Evolutionary conservation across 1,284 basidiomycete species (phyloP).

Genomic region (Microbotryum saponariae): DNA sequence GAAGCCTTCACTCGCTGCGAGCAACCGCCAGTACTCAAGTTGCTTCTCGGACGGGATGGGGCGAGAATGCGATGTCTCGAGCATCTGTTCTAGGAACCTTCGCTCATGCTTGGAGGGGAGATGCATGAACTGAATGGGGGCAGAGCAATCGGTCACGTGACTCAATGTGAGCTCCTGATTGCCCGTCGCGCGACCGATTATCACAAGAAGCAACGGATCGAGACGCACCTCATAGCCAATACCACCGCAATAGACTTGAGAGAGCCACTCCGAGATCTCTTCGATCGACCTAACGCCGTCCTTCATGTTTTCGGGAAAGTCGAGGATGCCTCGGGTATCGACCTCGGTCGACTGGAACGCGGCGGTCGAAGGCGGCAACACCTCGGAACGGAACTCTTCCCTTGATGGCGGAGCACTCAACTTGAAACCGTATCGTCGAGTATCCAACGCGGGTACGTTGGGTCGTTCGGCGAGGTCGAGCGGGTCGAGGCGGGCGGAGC

Average conservation of each 20-base stretch:
- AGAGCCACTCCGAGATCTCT: constrained; percentile 62
- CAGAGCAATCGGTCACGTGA: background rate
- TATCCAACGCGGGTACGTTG: constrained; percentile 70
- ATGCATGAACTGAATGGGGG: constrained; percentile 62
- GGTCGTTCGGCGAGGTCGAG: constrained; percentile 76
- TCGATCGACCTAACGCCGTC: constrained; percentile 60
- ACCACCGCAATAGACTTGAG: constrained; percentile 64
- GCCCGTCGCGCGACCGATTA: no score
- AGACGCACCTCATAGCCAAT: constrained; percentile 58
- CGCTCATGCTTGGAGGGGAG: constrained; percentile 69
- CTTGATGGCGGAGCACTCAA: constrained; percentile 45
- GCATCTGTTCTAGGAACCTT: constrained; percentile 72
- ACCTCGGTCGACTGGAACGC: background rate
- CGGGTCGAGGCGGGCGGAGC: constrained; percentile 74
- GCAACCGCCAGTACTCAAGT: constrained; percentile 58
- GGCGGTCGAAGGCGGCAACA: background rate
- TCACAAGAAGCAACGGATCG: background rate
- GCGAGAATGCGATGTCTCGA: constrained; percentile 56
- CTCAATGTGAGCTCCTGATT: background rate
- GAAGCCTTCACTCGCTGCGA: constrained; percentile 67
- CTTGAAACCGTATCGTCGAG: constrained; percentile 63
- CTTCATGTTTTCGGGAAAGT: constrained; percentile 37
- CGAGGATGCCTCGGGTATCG: constrained; percentile 22
- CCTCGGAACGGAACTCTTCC: constrained; percentile 56
- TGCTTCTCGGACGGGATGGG: constrained; percentile 40